Conservation (phyloP, 495 filamentous ascomycete species). For the Hypoxylon lienhwacheense region DNA sequence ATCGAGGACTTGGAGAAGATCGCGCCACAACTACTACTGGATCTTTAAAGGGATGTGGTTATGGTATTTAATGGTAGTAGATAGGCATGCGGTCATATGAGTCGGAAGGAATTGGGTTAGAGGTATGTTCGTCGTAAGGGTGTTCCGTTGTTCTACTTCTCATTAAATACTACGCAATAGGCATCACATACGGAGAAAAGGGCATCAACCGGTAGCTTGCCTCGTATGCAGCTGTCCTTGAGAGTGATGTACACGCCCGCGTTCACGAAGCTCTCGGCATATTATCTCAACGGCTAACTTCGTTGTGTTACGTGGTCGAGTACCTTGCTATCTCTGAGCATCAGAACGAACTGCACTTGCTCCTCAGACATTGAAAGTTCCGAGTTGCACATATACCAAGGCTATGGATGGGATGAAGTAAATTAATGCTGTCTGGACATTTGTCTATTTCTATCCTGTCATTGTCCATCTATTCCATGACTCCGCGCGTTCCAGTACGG, state of each 20-base stretch:
- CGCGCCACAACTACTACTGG: slow-evolving; percentile 84
- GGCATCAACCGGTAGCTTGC: neutral
- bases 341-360: too few relatives aligned
- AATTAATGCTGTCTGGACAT: too few relatives aligned
- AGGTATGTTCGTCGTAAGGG: slow-evolving; percentile 8
- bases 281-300: slow-evolving; percentile 2
- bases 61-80: neutral
- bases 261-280: slow-evolving; percentile 13
- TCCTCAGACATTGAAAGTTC: too few relatives aligned
- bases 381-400: too few relatives aligned
- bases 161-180: slow-evolving; percentile 2
- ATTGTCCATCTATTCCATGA: too few relatives aligned
- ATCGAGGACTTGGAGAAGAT: slow-evolving; percentile 88
- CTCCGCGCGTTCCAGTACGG: too few relatives aligned
- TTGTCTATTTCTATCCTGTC: too few relatives aligned
- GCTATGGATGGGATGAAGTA: too few relatives aligned
- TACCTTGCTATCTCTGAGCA: too few relatives aligned
- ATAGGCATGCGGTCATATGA: neutral
- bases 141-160: neutral
- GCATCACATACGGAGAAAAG: slow-evolving; percentile 9
- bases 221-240: slow-evolving; percentile 1
- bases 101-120: neutral
- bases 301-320: neutral
- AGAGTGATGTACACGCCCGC: slow-evolving; percentile 17
- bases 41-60: slow-evolving; percentile 59